Base-by-base conservation (phyloP, 495 filamentous ascomycete genomes). In the Penicillium simplicissimum region DNA sequence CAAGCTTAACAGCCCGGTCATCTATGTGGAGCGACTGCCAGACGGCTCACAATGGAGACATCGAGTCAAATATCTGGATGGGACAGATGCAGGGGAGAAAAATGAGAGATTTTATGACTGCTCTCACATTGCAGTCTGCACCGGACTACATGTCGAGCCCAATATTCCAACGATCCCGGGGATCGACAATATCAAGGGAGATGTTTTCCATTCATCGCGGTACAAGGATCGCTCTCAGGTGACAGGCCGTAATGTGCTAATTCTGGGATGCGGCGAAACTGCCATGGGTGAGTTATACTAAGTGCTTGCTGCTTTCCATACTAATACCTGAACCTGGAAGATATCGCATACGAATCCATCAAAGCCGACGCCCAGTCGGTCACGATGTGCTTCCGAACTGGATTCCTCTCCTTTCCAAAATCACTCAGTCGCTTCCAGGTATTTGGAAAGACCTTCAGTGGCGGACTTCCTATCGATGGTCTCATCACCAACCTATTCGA, bases 281-380 rank as follows among this genome's bases (percentile, higher is more conserved):
- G 63, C 59, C 0, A 66, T 66, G 63, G 63, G 62, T 64, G 11
- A 60, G 62, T 60, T 21, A 1, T 21, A 21, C 31, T 11, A 4
- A 21, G 0, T 10, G 19, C 1, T 11, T 21, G 19, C 9, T 8
- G 4, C 15, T 4, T 14, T 33, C 56, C 8, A 14, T 14, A 15
- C 10, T 35, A 37, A 47, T 47, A 14, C 8, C 7, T 4, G 13
- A 10, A 33, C 2, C 14, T 14, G 35, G 6, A 52, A 64, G 62
- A 66, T 54, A 66, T 66, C 35, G 63, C 63, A 47, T 66, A 66
- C 23, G 60, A 62, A 28, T 66, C 63, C 21, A 62, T 66, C 34
- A 66, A 62, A 58, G 63, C 63, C 38, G 43, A 66, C 31, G 60
- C 63, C 3, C 35, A 66, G 48, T 62, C 63, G 19, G 60, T 62